Conservation (phyloP, 305 asterid species). For the Ruellia speciosa region DNA sequence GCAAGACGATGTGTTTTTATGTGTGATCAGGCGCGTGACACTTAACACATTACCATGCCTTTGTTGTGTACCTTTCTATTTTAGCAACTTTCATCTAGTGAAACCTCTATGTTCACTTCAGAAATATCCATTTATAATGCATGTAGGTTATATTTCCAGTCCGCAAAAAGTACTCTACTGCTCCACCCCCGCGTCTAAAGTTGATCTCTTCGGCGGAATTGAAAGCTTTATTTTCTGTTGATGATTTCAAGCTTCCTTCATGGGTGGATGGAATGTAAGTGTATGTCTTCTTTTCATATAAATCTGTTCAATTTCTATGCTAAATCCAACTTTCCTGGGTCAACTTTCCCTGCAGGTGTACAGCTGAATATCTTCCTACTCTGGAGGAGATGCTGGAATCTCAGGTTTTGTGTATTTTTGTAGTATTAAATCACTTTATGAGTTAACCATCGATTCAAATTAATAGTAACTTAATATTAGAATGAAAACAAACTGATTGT, state of each 20-base stretch:
- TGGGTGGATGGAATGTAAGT: conserved; percentile 96
- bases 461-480: not conserved
- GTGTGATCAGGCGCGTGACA: no score
- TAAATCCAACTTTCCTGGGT: conserved; percentile 10
- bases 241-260: conserved; percentile 78
- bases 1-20: no score
- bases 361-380: conserved; percentile 81
- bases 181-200: conserved; percentile 73
- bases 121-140: conserved; percentile 16
- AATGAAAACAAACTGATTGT: not conserved
- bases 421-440: not conserved
- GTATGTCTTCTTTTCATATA: not conserved
- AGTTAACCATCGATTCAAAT: conserved; percentile 1
- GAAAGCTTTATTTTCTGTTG: conserved; percentile 69
- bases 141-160: conserved; percentile 73
- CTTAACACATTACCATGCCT: no score
- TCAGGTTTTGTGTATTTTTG: conserved; percentile 47
- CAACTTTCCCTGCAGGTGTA: conserved; percentile 52
- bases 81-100: no score
- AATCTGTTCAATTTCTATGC: not conserved
- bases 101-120: no score
- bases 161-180: conserved; percentile 50
- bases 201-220: conserved; percentile 72
- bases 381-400: conserved; percentile 64
- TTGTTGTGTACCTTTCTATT: no score